phyloP scores from a whole-genome alignment of 2,329 filamentous ascomycete genomes.

The Pestalotiopsis sp. region DNA sequence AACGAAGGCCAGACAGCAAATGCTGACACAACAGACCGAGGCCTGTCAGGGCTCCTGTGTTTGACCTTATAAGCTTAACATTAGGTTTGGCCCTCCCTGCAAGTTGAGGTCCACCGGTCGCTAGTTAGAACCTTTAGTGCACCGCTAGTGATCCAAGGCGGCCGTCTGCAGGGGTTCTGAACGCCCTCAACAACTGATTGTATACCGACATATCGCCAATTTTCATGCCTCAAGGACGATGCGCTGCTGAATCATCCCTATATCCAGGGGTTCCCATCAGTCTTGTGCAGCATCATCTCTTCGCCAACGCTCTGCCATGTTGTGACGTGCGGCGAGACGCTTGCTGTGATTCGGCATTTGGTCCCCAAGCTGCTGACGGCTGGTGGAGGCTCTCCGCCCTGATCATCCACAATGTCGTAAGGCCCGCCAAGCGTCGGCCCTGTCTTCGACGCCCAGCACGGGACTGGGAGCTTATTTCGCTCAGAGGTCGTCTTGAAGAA shows the following conservation, averaged over 20 bases:
- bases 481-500: conserved; percentile 20
- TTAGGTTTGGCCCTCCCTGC: background rate
- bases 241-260: no score
- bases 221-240: no score
- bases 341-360: background rate
- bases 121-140: no score
- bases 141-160: no score
- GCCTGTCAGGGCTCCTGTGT: background rate
- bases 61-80: background rate
- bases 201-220: no score
- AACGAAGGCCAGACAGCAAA: no score
- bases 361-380: background rate
- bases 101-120: background rate
- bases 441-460: background rate
- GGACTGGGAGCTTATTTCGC: background rate
- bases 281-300: no score
- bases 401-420: background rate
- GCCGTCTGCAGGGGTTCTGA: no score
- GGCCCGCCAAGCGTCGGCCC: background rate
- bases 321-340: background rate
- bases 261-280: no score
- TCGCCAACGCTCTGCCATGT: background rate
- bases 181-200: no score
- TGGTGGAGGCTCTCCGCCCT: background rate
- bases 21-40: no score